Base-by-base conservation (phyloP, 2,329 filamentous ascomycete species). In the Albifimbria verrucaria region DNA sequence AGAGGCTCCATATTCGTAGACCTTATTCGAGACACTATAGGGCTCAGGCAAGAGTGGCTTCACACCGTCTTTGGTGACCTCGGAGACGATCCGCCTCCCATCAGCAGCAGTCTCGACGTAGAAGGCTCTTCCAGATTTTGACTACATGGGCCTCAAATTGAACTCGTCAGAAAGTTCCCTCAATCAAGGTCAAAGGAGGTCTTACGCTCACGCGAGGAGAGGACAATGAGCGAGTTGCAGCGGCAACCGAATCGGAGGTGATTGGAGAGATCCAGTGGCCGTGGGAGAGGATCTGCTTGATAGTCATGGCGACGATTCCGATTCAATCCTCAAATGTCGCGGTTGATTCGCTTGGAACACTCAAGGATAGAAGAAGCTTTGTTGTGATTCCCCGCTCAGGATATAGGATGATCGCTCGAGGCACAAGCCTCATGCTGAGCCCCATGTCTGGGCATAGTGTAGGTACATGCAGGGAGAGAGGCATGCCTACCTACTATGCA, bases 1-100 rank as follows among this genome's bases (percentile, higher is more conserved):
- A 3, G 72, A 72, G 11, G 78, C 79, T 2, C 80, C 80, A 49
- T 82, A 81, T 55, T 80, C 79, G 55, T 83, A 79, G 17, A 82
- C 74, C 1, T 62, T 68, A 23, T 75, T 78, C 44, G 68, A 63
- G 4, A 72, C 77, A 54, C 70, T 77, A 57, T 75, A 75, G 0
- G 72, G 62, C 3, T 59, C 59, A 1, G 78, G 75, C 11, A 82
- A 65, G 1, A 79, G 61, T 24, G 79, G 71, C 22, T 63, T 67
- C 15, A 61, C 58, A 3, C 64, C 62, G 9, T 66, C 62, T 2
- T 64, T 53, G 11, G 63, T 62, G 24, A 75, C 61, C 59, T 79
- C 72, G 7, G 80, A 67, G 39, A 82, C 77, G 17, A 68, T 69
- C 28, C 61, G 71, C 17, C 73, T 68, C 6, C 77, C 79, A 41